phyloP scores from a whole-genome alignment of 805 yeast species.

The Osmozyma mogii region DNA sequence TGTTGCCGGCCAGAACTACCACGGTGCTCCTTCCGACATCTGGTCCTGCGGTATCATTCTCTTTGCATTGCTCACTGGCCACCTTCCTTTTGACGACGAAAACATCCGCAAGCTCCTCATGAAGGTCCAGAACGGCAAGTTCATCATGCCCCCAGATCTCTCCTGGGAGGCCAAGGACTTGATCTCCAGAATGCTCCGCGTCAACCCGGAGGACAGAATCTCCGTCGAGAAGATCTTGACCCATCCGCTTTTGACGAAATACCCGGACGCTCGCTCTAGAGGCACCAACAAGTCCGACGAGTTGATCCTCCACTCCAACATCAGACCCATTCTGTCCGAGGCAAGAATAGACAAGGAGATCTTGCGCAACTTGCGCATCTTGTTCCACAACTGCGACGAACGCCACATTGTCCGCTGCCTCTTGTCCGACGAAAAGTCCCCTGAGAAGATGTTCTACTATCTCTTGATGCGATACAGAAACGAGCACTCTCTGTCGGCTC shows the following conservation, averaged over 20 bases:
- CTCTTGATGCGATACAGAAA: slow-evolving; percentile 64
- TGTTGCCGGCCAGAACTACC: slow-evolving; percentile 90
- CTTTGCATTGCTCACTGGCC: slow-evolving; percentile 90
- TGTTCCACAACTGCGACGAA: slow-evolving; percentile 73
- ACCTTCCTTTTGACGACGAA: slow-evolving; percentile 94
- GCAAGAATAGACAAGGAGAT: slow-evolving; percentile 67
- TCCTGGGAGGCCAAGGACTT: slow-evolving; percentile 84
- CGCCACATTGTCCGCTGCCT: slow-evolving; percentile 46
- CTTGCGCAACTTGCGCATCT: slow-evolving; percentile 63
- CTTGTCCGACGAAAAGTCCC: slow-evolving; percentile 47
- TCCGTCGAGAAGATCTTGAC: slow-evolving; percentile 64
- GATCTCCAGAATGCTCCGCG: slow-evolving; percentile 70
- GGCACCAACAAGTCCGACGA: slow-evolving; percentile 28
- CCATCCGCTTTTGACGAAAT: slow-evolving; percentile 79
- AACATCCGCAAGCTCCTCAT: slow-evolving; percentile 78
- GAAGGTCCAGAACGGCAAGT: slow-evolving; percentile 88
- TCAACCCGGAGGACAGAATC: slow-evolving; percentile 75
- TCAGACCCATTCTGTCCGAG: slow-evolving; percentile 27
- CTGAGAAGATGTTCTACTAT: slow-evolving; percentile 78
- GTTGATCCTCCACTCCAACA: slow-evolving; percentile 12
- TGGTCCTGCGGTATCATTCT: slow-evolving; percentile 98
- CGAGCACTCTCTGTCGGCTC: slow-evolving; percentile 35
- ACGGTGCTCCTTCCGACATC: slow-evolving; percentile 94
- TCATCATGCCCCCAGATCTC: slow-evolving; percentile 71
- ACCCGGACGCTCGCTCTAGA: slow-evolving; percentile 41